Percentiles rank a stretch among this genome's conserved stretches.
Evolutionary conservation across 371 early-diverging fungal genomes (phyloP).

Genomic region (Haplosporangium sp.): DNA sequence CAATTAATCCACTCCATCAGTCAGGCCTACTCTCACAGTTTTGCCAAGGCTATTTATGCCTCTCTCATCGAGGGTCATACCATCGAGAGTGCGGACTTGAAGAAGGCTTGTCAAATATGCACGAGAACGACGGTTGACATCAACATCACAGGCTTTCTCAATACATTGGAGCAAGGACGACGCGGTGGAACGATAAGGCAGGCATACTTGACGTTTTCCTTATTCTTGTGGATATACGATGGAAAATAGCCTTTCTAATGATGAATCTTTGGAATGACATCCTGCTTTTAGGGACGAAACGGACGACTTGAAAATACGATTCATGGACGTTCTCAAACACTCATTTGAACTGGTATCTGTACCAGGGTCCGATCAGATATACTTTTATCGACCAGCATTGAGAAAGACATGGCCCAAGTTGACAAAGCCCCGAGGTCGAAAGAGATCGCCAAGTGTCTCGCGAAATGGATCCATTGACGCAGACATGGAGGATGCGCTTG

Average conservation of each 20-base stretch:
- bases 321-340: slow-evolving; percentile 68
- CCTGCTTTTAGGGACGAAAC: too few relatives aligned
- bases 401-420: slow-evolving; percentile 58
- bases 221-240: background rate
- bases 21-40: slow-evolving; percentile 66
- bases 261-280: slow-evolving; percentile 54
- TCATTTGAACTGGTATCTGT: slow-evolving; percentile 73
- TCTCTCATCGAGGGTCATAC: slow-evolving; percentile 71
- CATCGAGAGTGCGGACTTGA: slow-evolving; percentile 68
- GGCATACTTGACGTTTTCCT: background rate
- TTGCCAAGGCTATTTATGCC: slow-evolving; percentile 72
- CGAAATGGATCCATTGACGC: slow-evolving; percentile 54
- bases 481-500: slow-evolving; percentile 60
- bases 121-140: slow-evolving; percentile 74
- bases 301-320: slow-evolving; percentile 59
- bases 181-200: slow-evolving; percentile 58
- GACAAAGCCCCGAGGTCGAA: slow-evolving; percentile 32
- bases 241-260: slow-evolving; percentile 24
- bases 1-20: slow-evolving; percentile 45
- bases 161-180: slow-evolving; percentile 69
- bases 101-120: slow-evolving; percentile 73
- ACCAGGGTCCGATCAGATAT: slow-evolving; percentile 63
- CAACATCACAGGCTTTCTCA: slow-evolving; percentile 79
- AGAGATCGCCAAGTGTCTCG: slow-evolving; percentile 52
- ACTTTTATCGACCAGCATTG: slow-evolving; percentile 74